Conservation (phyloP, 1,139 yeast species). For the Scheffersomyces insectosa region DNA sequence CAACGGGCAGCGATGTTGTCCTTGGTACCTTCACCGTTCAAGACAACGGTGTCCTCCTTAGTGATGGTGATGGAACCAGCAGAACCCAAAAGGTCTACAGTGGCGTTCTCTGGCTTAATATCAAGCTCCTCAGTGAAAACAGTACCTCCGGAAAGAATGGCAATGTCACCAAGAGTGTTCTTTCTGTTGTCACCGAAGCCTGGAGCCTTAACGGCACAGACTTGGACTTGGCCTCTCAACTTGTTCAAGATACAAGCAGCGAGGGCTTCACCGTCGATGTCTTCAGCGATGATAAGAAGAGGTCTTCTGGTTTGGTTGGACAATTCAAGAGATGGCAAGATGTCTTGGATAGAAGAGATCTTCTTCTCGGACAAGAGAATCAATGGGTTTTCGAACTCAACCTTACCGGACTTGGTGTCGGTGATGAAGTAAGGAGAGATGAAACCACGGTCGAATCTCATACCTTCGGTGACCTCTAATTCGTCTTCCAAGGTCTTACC, state of each 20-base stretch:
- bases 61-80: conserved; percentile 93
- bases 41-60: conserved; percentile 94
- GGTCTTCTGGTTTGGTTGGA: conserved; percentile 97
- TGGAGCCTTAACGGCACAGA: conserved; percentile 98
- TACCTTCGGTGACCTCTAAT: conserved; percentile 97
- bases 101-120: conserved; percentile 94
- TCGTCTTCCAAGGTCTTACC: conserved; percentile 97
- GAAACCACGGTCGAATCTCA: conserved; percentile 98
- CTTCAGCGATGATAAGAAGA: conserved; percentile 92
- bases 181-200: conserved; percentile 99
- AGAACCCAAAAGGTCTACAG: conserved; percentile 87
- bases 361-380: conserved; percentile 91
- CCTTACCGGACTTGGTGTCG: conserved; percentile 94
- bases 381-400: conserved; percentile 95
- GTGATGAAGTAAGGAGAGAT: conserved; percentile 98
- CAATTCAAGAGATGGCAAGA: conserved; percentile 90
- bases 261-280: conserved; percentile 96
- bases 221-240: conserved; percentile 98
- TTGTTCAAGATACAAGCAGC: conserved; percentile 99
- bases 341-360: conserved; percentile 88
- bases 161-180: conserved; percentile 96
- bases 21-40: conserved; percentile 95
- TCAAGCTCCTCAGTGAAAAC: conserved; percentile 98
- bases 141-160: conserved; percentile 95
- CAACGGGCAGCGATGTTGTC: conserved; percentile 87